A percentile compares a stretch with the other conserved stretches of the same genome.
phyloP scores from a whole-genome alignment of 2,329 filamentous ascomycete species.

The Berkeleyomyces rouxiae region DNA sequence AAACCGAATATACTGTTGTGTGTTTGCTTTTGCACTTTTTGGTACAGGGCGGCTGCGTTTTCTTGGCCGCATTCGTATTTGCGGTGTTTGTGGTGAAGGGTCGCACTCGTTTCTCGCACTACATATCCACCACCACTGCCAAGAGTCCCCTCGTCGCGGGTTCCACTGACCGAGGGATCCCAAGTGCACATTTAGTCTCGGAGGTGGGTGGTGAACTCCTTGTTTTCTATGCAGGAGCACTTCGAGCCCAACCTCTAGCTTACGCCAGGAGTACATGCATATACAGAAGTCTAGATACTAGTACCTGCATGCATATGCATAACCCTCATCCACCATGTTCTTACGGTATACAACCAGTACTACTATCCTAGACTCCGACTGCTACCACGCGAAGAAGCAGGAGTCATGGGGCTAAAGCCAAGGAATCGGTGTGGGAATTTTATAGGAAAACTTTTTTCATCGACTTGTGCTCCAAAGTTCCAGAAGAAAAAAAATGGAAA shows the following conservation, averaged over 20 bases:
- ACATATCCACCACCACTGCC: no score
- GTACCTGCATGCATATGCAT: slow-evolving; percentile 4
- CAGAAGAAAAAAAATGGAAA: background rate
- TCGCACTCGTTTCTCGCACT: no score
- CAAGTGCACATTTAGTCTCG: background rate
- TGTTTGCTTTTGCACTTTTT: no score
- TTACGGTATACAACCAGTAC: background rate
- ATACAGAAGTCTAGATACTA: background rate
- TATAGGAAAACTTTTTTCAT: background rate
- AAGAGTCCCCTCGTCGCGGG: no score
- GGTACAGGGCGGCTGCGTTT: no score
- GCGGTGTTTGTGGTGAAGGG: no score
- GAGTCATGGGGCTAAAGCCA: background rate
- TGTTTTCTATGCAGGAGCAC: background rate
- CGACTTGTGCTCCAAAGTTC: background rate
- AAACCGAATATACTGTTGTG: no score
- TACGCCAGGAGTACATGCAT: background rate
- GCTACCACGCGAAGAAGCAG: no score
- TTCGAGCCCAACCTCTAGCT: background rate
- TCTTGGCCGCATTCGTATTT: no score
- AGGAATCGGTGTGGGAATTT: background rate
- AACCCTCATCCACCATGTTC: background rate
- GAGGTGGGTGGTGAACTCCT: background rate
- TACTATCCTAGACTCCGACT: no score
- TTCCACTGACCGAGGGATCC: no score